Percentiles rank a stretch among this genome's conserved stretches.
These are phyloP conservation scores for Colletotrichum truncatum DNA, from an alignment of 2,329 filamentous ascomycete species.

Conservation along the genomic window DNA sequence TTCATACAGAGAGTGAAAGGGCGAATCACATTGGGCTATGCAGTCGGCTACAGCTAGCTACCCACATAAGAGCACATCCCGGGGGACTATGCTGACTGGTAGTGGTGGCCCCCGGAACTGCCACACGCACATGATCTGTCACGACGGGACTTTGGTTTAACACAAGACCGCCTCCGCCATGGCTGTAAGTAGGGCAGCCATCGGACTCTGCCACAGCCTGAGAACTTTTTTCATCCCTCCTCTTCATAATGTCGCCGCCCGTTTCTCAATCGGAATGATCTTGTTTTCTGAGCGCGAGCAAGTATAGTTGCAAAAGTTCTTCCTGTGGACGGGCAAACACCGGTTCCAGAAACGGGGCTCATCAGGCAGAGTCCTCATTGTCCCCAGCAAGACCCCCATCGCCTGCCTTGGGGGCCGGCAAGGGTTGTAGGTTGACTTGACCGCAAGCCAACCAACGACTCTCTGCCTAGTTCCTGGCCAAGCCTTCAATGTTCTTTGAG, in stretches of 20 bases:
- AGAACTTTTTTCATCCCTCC: background rate
- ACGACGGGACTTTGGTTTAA: constrained; percentile 29
- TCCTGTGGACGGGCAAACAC: background rate
- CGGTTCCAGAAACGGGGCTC: constrained; percentile 5
- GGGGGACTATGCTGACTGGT: constrained; percentile 8
- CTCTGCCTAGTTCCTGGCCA: constrained; percentile 18
- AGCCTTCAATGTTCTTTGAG: background rate
- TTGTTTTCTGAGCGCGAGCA: background rate
- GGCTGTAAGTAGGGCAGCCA: background rate
- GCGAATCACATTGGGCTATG: background rate
- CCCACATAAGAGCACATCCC: constrained; percentile 1
- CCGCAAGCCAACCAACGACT: constrained; percentile 4
- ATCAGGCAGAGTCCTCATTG: constrained; percentile 12
- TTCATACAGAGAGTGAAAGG: background rate
- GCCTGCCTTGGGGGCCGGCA: constrained; percentile 17
- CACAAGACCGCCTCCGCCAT: background rate
- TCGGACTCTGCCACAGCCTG: background rate
- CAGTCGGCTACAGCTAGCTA: background rate
- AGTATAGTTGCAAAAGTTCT: constrained; percentile 23
- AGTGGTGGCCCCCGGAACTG: background rate
- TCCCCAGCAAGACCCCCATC: constrained; percentile 2
- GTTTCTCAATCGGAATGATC: background rate
- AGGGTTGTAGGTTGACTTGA: constrained; percentile 8
- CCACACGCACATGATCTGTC: constrained; percentile 25
- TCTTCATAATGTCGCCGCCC: background rate